Percentiles rank a stretch among this genome's conserved stretches.
Evolutionary conservation across 805 yeast species (phyloP).

Genomic region (Myxozyma melibiosi): DNA sequence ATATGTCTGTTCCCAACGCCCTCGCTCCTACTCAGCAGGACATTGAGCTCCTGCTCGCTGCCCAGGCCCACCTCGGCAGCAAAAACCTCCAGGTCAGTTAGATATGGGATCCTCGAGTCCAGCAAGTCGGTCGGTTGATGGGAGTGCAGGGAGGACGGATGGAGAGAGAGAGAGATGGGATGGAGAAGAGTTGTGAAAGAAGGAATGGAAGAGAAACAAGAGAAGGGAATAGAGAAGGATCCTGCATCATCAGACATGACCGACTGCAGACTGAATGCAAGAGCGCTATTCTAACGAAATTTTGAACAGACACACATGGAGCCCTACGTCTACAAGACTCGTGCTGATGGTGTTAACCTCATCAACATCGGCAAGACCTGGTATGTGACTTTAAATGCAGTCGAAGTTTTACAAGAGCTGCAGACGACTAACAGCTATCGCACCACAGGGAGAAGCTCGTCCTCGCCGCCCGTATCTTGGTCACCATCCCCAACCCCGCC

Average conservation of each 20-base stretch:
- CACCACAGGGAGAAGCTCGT: conserved; percentile 78
- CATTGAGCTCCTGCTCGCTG: conserved; percentile 92
- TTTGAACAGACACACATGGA: conserved; percentile 75
- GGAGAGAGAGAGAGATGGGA: too few relatives aligned
- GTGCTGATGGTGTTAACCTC: conserved; percentile 99
- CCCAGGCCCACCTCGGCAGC: conserved; percentile 99
- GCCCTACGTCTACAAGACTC: conserved; percentile 95
- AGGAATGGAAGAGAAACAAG: neutral
- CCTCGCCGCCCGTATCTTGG: conserved; percentile 99
- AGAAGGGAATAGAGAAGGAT: neutral
- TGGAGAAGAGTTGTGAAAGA: neutral
- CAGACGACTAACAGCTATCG: neutral
- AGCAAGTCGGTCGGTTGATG: conserved; percentile 74
- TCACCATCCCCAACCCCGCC: conserved; percentile 97
- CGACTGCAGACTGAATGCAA: too few relatives aligned
- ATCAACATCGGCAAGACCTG: conserved; percentile 99
- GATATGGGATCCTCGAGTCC: too few relatives aligned
- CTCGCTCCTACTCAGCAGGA: conserved; percentile 52
- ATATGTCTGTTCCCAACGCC: conserved; percentile 85
- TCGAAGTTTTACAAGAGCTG: too few relatives aligned
- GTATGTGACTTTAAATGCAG: conserved; percentile 45
- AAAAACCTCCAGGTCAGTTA: conserved; percentile 94
- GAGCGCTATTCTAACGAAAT: neutral
- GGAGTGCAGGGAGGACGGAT: too few relatives aligned
- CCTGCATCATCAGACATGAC: too few relatives aligned